Percentiles rank a stretch among this genome's conserved stretches.
Conservation (phyloP, 108 stramenopile genomes). For the Poteriospumella lacustris region DNA sequence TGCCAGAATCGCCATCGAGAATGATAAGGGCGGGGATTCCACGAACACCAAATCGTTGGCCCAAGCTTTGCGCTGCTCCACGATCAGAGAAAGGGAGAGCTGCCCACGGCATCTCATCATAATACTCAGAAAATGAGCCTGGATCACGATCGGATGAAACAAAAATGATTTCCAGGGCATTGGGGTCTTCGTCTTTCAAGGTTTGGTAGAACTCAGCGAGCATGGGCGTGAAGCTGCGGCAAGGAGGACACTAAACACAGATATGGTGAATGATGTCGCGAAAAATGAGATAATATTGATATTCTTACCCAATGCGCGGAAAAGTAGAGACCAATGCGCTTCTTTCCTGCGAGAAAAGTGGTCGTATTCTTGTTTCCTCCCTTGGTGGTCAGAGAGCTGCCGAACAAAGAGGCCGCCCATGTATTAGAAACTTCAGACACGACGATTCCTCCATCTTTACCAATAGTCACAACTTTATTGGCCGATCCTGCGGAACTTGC, state of each 20-base stretch:
- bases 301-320: too few species aligned
- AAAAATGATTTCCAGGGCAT: conserved; percentile 85
- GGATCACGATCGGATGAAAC: conserved; percentile 67
- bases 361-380: too few species aligned
- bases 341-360: too few species aligned
- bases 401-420: too few species aligned
- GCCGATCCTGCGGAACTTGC: too few species aligned
- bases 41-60: conserved; percentile 33
- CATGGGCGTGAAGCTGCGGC: conserved; percentile 57
- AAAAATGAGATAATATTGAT: too few species aligned
- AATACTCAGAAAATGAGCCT: conserved; percentile 39
- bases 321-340: too few species aligned
- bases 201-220: conserved; percentile 46
- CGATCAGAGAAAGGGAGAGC: conserved; percentile 47
- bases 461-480: too few species aligned
- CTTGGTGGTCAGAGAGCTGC: too few species aligned
- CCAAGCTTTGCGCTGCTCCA: conserved; percentile 27
- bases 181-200: conserved; percentile 50
- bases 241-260: conserved; percentile 50
- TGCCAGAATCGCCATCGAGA: conserved; percentile 34
- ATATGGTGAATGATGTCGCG: too few species aligned
- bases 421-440: too few species aligned
- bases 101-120: conserved; percentile 53
- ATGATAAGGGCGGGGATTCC: conserved; percentile 51
- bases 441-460: too few species aligned